Evolutionary conservation across 352 stramenopile genomes (phyloP), one percentile per base, ranked within the genome.

Genomic region (Phytophthora pistaciae): DNA sequence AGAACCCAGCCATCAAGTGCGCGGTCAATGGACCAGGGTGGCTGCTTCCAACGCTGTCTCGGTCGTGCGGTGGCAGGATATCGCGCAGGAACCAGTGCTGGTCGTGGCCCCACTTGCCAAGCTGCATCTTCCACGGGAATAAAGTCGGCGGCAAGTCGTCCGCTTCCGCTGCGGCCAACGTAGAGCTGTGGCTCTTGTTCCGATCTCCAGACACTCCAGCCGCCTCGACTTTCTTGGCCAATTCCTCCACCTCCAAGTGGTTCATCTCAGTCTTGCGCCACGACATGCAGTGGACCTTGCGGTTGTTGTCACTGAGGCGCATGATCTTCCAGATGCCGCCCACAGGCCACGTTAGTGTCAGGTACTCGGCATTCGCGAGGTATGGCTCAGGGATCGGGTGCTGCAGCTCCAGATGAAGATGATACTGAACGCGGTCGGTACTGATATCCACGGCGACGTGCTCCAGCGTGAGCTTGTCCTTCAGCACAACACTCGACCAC

Each of bases 91-190:
- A 88, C 80, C 83, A 91, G 56, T 88, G 83, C 7, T 63, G 70
- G 8, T 49, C 49, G 50, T 78, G 55, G 2, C 77, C 77, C 78
- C 79, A 91, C 23, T 60, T 72, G 5, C 80, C 83, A 0, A 87
- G 66, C 55, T 86, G 69, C 80, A 91, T 89, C 59, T 85, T 88
- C 83, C 83, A 91, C 11, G 75, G 63, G 44, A 89, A 91, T 3
- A 86, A 20, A 13, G 66, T 75, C 10, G 64, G 56, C 14, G 73
- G 64, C 9, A 75, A 31, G 13, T 76, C 68, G 6, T 61, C 20
- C 5, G 57, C 23, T 42, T 72, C 63, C 3, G 68, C 57, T 13
- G 64, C 44, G 5, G 63, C 63, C 2, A 72, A 42, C 0, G 56
- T 57, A 1, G 63, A 75, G 36, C 68, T 75, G 9, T 50, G 25